A percentile compares a stretch with the other conserved stretches of the same genome.
These are phyloP conservation scores for Coniochaeta sp. DNA, from an alignment of 2,329 filamentous ascomycete species.

Conservation along the genomic window DNA sequence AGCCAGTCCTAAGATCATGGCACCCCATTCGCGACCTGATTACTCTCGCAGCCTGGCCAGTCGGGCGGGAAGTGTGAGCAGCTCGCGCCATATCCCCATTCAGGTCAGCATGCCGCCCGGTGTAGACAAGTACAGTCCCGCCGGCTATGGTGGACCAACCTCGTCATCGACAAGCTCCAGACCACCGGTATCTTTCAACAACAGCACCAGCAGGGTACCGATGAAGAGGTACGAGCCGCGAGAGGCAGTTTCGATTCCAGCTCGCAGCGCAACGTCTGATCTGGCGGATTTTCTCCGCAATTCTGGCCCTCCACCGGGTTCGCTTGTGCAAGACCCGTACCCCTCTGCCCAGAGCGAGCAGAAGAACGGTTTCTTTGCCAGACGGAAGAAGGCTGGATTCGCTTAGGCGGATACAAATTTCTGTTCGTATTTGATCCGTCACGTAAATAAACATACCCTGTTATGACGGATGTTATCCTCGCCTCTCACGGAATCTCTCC, in stretches of 20 bases:
- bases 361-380: slow-evolving; percentile 34
- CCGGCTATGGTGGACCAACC: slow-evolving; percentile 8
- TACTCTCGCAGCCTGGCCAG: background rate
- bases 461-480: background rate
- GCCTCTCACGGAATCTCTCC: background rate
- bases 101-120: slow-evolving; percentile 40
- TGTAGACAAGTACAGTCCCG: slow-evolving; percentile 30
- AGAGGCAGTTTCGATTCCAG: slow-evolving; percentile 34
- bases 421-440: background rate
- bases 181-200: background rate
- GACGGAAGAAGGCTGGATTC: slow-evolving; percentile 37
- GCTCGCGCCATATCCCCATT: slow-evolving; percentile 43
- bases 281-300: slow-evolving; percentile 66
- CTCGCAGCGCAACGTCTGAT: slow-evolving; percentile 49
- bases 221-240: slow-evolving; percentile 54
- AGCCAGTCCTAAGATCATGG: slow-evolving; percentile 17
- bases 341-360: slow-evolving; percentile 27
- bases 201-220: slow-evolving; percentile 29
- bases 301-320: slow-evolving; percentile 52
- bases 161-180: slow-evolving; percentile 5
- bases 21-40: slow-evolving; percentile 23
- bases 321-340: slow-evolving; percentile 18
- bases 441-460: background rate
- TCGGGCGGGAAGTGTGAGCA: slow-evolving; percentile 13
- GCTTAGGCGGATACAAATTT: background rate